Percentiles rank a stretch among this genome's conserved stretches.
Conservation (phyloP, 805 yeast species). For the Candida nanaspora region DNA sequence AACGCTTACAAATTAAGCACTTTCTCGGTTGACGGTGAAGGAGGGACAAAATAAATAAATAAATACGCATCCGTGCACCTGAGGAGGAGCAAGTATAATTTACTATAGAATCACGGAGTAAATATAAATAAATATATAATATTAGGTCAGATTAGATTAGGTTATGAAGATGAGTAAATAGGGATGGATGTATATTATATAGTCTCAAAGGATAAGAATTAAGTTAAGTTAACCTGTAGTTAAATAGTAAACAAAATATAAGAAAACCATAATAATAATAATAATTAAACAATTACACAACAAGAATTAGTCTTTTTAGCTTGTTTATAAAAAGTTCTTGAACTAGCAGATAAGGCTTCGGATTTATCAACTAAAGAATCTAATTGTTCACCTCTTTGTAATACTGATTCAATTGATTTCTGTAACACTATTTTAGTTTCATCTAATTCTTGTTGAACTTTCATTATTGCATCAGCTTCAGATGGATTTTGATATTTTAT, state of each 20-base stretch:
- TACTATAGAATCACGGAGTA: too few relatives aligned
- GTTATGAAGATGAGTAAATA: too few relatives aligned
- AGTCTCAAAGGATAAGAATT: too few relatives aligned
- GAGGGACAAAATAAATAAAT: not conserved
- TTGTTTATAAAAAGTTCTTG: conserved; percentile 93
- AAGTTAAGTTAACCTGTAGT: too few relatives aligned
- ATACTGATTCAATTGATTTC: conserved; percentile 88
- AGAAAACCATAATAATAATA: not conserved
- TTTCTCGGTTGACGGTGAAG: not conserved
- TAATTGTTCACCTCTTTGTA: conserved; percentile 93
- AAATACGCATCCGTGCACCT: not conserved
- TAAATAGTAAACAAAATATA: not conserved
- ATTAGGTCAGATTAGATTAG: too few relatives aligned
- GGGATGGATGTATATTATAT: not conserved
- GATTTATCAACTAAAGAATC: conserved; percentile 93
- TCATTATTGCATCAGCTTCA: conserved; percentile 95
- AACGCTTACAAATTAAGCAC: not conserved
- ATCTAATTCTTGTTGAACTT: conserved; percentile 95
- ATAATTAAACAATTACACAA: conserved; percentile 59
- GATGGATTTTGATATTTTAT: conserved; percentile 91
- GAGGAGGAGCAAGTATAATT: too few relatives aligned
- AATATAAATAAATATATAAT: too few relatives aligned
- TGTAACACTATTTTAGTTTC: conserved; percentile 95
- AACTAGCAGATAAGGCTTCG: conserved; percentile 80
- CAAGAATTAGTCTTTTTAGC: conserved; percentile 94